Base-by-base conservation (phyloP, 2,329 filamentous ascomycete species). In the Dothiorella sarmentorum region DNA sequence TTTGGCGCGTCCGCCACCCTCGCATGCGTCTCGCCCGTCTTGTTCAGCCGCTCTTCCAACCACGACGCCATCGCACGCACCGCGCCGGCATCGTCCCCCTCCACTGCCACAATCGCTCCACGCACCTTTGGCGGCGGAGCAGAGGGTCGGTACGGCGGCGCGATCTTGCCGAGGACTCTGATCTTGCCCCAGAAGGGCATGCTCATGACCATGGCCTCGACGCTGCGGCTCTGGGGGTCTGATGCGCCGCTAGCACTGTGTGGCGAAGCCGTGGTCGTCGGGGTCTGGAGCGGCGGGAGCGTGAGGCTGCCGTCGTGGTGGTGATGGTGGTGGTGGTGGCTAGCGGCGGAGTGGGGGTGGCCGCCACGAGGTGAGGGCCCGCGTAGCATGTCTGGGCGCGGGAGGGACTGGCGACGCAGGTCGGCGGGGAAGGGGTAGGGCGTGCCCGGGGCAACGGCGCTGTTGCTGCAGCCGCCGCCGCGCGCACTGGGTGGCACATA, bases 51-150 rank as follows among this genome's bases (percentile, higher is more conserved):
- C 59, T 75, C 78, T 60, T 76, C 79, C 66, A 96, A 77, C 65
- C 86, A 87, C 31, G 80, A 78, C 57, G 88, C 81, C 18, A 96
- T 83, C 17, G 83, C 81, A 3, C 80, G 75, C 3, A 90, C 85
- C 3, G 89, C 83, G 9, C 82, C 78, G 1, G 76, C 71, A 59
- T 87, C 82, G 17, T 87, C 80, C 0, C 92, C 92, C 72, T 97
- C 93, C 26, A 97, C 77, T 0, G 90, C 88, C 62, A 97, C 86
- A 35, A 97, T 82, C 0, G 89, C 84, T 0, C 93, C 92, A n/a
- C 91, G 83, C 6, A 78, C 76, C 64, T 66, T 78, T 73, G 60
- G 73, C 69, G 22, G 66, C 55, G 55, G 7, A 17, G 22, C 33
- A 3, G 35, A 13, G 6, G 11, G 15, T 20, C 45, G 24, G 18